Evolutionary conservation across 805 yeast species (phyloP), one percentile per base, ranked within the genome.

Genomic region (Zygotorulaspora chibaensis): DNA sequence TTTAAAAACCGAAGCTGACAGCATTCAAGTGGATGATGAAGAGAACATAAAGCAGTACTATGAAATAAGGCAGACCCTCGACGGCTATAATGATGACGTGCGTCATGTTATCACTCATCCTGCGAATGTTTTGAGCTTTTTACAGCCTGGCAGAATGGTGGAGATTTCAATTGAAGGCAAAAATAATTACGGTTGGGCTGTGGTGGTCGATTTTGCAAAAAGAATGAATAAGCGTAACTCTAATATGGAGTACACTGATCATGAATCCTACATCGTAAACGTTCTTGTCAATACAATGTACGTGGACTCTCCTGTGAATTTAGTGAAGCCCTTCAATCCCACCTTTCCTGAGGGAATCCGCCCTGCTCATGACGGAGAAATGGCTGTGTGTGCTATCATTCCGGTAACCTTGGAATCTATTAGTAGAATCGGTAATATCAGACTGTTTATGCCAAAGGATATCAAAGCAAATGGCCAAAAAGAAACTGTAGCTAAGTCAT

Each of bases 101-200:
- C 77, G 87, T 41, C 82, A 83, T 52, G 83, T 93, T 12, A 77
- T 91, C 13, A 83, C 96, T 0, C 98, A 93, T 65, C 99, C 99
- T 0, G 84, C 91, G 4, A 81, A 91, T 64, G 75, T 83, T 16
- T 72, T 91, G 45, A 85, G 86, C 23, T 95, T 86, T 63, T 70
- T 93, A 57, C 95, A 89, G 64, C 81, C 87, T 12, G 99, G 99
- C 26, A 79, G 99, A 66, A 75, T 93, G 47, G 68, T 90, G 28
- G 80, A 81, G 55, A 79, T 90, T 10, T 74, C 74, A 44, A 73
- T 90, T 40, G 63, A 56, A 23, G 68, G 65, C 16, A 71, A 69
- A 6, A 66, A 76, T 38, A 85, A 88, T 50, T 95, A 89, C 63
- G 97, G 96, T n/a, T 93, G 99, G 99, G 96, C 91, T 47, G 84